These are phyloP conservation scores for Butyriboletus appendiculatus DNA, from an alignment of 1,284 basidiomycete species.

Conservation along the genomic window DNA sequence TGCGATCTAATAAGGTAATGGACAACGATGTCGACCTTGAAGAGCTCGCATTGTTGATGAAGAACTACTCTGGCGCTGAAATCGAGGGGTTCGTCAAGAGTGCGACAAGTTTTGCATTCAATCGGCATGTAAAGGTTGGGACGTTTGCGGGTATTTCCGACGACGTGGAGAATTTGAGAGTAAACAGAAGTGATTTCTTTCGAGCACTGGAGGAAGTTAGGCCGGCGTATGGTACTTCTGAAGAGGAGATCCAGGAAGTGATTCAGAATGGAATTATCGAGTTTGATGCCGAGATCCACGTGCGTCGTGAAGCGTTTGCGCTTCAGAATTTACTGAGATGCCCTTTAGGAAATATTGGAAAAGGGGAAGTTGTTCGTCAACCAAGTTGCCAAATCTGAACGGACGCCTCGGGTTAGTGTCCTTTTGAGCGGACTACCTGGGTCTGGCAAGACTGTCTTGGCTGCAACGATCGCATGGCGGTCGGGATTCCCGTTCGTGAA, in stretches of 20 bases:
- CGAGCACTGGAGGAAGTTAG: constrained; percentile 94
- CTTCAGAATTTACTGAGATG: constrained; percentile 10
- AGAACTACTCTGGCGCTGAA: constrained; percentile 99
- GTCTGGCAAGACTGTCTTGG: constrained; percentile 94
- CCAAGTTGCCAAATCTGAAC: constrained; percentile 88
- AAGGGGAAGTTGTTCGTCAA: constrained; percentile 94
- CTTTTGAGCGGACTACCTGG: constrained; percentile 90
- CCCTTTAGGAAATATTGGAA: constrained; percentile 76
- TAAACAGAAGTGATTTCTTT: constrained; percentile 88
- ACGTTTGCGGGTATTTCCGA: constrained; percentile 96
- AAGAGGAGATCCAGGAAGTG: constrained; percentile 94
- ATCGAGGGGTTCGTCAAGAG: constrained; percentile 96
- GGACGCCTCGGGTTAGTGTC: constrained; percentile 92
- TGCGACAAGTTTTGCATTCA: constrained; percentile 98
- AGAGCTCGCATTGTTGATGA: constrained; percentile 86
- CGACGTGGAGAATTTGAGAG: constrained; percentile 92
- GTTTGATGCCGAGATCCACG: constrained; percentile 76
- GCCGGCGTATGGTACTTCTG: constrained; percentile 96
- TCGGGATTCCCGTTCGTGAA: constrained; percentile 99
- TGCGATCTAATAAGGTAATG: constrained; percentile 93
- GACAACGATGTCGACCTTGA: constrained; percentile 82
- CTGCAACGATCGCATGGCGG: constrained; percentile 91
- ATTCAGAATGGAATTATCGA: constrained; percentile 98
- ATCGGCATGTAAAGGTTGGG: constrained; percentile 96
- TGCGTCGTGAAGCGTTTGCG: constrained; percentile 39